A percentile compares a stretch with the other conserved stretches of the same genome.
These are phyloP conservation scores for Chlorophyllum brunneum DNA, from an alignment of 768 basidiomycete species.

Conservation along the genomic window DNA sequence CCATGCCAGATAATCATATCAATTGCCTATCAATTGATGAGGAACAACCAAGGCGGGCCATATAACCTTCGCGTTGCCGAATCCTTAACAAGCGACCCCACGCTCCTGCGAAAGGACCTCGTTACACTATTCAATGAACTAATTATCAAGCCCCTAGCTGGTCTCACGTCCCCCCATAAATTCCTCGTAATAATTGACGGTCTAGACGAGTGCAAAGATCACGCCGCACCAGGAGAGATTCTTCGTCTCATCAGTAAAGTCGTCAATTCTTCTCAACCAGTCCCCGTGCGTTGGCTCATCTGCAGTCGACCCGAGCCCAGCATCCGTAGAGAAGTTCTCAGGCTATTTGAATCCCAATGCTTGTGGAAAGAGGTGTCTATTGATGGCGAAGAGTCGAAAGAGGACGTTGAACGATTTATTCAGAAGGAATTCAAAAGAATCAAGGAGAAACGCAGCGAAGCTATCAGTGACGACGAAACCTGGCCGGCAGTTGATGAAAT, in stretches of 20 bases:
- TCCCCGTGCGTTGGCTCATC: not conserved
- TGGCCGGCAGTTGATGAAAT: not conserved
- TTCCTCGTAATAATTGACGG: constrained; percentile 2
- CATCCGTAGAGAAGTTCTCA: not conserved
- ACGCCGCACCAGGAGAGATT: not conserved
- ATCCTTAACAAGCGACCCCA: not conserved
- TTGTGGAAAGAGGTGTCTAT: not conserved
- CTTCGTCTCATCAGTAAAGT: not conserved
- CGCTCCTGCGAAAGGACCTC: not conserved
- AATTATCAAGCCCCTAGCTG: not conserved
- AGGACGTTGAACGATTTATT: not conserved
- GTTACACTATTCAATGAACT: constrained; percentile 1
- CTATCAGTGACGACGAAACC: not conserved
- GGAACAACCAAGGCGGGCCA: not conserved
- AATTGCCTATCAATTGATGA: not conserved
- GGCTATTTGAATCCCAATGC: not conserved
- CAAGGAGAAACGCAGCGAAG: not conserved
- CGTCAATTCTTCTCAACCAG: not conserved
- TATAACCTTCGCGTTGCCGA: not conserved
- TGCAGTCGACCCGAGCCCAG: not conserved
- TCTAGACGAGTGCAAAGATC: not conserved
- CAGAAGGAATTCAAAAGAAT: not conserved
- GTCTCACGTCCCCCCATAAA: not conserved
- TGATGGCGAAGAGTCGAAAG: not conserved
- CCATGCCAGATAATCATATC: not conserved